These are phyloP conservation scores for Inga laurina DNA, from an alignment of 306 rosid species.

Conservation along the genomic window DNA sequence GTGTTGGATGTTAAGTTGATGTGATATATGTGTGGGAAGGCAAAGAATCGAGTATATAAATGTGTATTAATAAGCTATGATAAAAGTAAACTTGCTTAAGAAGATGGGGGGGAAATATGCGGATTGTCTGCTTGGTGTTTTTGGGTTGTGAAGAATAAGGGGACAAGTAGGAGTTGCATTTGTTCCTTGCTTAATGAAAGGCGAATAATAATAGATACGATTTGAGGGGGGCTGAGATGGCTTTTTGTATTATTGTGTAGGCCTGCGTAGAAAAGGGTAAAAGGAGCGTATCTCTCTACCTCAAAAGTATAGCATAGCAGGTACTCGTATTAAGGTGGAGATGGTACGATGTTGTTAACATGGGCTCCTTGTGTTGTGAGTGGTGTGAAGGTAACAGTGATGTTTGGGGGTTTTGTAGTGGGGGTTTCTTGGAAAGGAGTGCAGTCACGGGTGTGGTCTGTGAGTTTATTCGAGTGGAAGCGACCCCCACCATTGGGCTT, in stretches of 20 bases:
- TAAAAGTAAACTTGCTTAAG: conserved; percentile 33
- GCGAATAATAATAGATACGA: conserved; percentile 14
- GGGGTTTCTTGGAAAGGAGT: background rate
- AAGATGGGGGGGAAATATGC: conserved; percentile 30
- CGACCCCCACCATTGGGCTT: background rate
- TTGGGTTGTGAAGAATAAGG: conserved; percentile 20
- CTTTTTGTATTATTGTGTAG: too few species aligned
- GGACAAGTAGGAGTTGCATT: background rate
- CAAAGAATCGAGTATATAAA: conserved; percentile 40
- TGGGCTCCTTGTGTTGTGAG: background rate
- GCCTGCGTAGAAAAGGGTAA: background rate
- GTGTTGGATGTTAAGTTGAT: conserved; percentile 20
- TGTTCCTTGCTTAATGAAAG: conserved; percentile 30
- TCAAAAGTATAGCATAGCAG: background rate
- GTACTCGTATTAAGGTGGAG: background rate
- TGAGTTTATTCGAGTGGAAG: background rate
- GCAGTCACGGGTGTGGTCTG: background rate
- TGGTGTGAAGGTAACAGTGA: background rate
- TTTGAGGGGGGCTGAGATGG: background rate
- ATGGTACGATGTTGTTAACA: background rate
- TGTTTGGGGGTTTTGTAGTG: background rate
- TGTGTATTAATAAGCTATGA: conserved; percentile 7
- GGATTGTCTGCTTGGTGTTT: conserved; percentile 28
- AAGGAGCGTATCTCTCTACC: background rate
- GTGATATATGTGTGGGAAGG: conserved; percentile 36